Conservation (phyloP, 306 rosid species). For the Benincasa hispida region DNA sequence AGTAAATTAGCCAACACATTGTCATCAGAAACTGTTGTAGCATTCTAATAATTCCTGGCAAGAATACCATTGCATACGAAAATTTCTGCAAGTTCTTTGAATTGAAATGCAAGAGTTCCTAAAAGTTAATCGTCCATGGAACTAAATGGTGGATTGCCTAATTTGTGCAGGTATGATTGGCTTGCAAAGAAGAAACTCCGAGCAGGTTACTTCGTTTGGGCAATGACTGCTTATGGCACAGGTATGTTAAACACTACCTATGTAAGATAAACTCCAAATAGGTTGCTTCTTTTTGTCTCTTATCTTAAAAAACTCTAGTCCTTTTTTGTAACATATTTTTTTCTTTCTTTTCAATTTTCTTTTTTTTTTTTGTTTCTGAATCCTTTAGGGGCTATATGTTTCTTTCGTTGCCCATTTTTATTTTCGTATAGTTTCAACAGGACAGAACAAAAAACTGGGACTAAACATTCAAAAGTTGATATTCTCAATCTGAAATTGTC, state of each 20-base stretch:
- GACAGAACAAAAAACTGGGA: neutral
- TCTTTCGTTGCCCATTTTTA: neutral
- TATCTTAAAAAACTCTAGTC: neutral
- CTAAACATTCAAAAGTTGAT: neutral
- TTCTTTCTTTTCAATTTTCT: neutral
- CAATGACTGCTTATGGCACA: slow-evolving; percentile 93
- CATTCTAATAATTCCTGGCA: neutral
- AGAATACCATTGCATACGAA: neutral
- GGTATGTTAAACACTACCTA: slow-evolving; percentile 39
- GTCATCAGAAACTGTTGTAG: neutral
- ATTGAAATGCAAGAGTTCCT: neutral
- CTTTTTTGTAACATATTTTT: neutral
- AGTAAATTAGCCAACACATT: neutral
- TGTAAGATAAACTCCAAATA: neutral
- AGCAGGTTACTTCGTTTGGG: slow-evolving; percentile 87
- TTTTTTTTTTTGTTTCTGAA: neutral
- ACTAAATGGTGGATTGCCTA: slow-evolving; percentile 12
- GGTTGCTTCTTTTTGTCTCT: neutral
- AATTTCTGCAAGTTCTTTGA: neutral
- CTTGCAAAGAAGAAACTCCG: slow-evolving; percentile 71
- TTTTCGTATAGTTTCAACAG: neutral
- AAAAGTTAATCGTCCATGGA: neutral
- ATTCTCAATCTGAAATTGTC: neutral
- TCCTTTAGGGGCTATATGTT: neutral
- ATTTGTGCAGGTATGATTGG: slow-evolving; percentile 76